These are phyloP conservation scores for Chlamydomonas eustigma DNA, from an alignment of 139 green algal genomes.

Conservation along the genomic window DNA sequence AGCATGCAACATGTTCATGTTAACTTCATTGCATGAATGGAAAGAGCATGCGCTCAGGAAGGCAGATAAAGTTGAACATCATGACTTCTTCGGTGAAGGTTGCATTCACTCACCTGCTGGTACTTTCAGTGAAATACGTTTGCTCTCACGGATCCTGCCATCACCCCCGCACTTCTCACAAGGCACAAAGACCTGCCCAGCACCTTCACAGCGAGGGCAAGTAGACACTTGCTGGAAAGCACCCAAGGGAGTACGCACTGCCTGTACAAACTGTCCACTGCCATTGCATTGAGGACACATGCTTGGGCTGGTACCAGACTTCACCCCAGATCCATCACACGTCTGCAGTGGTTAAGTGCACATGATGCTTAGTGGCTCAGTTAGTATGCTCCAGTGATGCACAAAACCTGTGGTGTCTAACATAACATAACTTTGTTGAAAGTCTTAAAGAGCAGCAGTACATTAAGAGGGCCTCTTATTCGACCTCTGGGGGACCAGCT, in stretches of 20 bases:
- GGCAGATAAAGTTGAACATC: too few relatives aligned
- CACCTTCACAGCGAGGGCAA: conserved; percentile 76
- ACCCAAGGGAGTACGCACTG: conserved; percentile 88
- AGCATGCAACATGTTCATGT: too few relatives aligned
- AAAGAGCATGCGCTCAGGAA: too few relatives aligned
- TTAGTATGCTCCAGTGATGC: too few relatives aligned
- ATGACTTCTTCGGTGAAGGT: too few relatives aligned
- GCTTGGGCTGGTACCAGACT: conserved; percentile 77
- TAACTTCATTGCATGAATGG: too few relatives aligned
- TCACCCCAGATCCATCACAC: conserved; percentile 74
- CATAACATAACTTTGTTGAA: neutral
- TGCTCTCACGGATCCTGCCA: conserved; percentile 79
- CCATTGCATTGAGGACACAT: conserved; percentile 87
- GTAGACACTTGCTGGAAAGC: conserved; percentile 85
- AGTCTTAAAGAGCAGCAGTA: neutral
- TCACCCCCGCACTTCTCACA: conserved; percentile 88
- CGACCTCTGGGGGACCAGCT: too few relatives aligned
- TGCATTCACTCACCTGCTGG: conserved; percentile 4
- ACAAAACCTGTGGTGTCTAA: too few relatives aligned
- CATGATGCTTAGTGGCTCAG: too few relatives aligned
- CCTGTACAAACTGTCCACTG: conserved; percentile 83
- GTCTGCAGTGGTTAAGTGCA: conserved; percentile 25
- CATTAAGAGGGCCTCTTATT: too few relatives aligned
- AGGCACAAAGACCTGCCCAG: conserved; percentile 68
- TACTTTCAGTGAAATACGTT: conserved; percentile 82